phyloP scores from a whole-genome alignment of 495 filamentous ascomycete genomes.

The Neurospora africana region DNA sequence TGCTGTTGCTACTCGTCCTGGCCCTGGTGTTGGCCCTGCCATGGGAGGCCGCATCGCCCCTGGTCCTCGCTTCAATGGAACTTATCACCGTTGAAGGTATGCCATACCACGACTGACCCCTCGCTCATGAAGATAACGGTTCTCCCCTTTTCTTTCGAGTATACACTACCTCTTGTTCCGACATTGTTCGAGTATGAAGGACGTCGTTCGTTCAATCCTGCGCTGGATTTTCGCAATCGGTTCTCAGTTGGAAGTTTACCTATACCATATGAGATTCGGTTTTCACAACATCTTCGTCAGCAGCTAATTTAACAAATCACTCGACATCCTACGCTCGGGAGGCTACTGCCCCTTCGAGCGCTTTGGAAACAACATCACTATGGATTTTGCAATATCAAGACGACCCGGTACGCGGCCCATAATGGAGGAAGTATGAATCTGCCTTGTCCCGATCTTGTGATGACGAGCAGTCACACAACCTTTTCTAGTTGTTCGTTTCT shows the following conservation, averaged over 20 bases:
- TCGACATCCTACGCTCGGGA: slow-evolving; percentile 47
- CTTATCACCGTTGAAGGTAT: slow-evolving; percentile 33
- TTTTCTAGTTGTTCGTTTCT: slow-evolving; percentile 7
- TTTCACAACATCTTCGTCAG: slow-evolving; percentile 43
- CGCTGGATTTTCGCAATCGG: slow-evolving; percentile 19
- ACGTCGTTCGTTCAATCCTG: slow-evolving; percentile 16
- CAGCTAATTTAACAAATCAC: slow-evolving; percentile 44
- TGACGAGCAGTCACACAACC: slow-evolving; percentile 15
- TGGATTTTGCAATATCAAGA: slow-evolving; percentile 43
- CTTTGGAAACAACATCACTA: slow-evolving; percentile 53
- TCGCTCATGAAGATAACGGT: slow-evolving; percentile 8
- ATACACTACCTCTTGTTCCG: slow-evolving; percentile 11
- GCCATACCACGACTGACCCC: background rate
- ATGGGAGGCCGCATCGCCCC: slow-evolving; percentile 47
- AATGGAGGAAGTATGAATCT: slow-evolving; percentile 12
- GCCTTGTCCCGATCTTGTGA: slow-evolving; percentile 23
- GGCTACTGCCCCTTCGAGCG: slow-evolving; percentile 41
- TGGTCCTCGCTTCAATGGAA: slow-evolving; percentile 37
- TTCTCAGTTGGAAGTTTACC: slow-evolving; percentile 21
- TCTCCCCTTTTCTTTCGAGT: background rate
- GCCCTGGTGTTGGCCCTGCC: slow-evolving; percentile 58
- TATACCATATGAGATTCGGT: slow-evolving; percentile 25
- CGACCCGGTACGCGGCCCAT: slow-evolving; percentile 13
- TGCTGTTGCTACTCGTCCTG: slow-evolving; percentile 70
- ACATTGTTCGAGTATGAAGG: slow-evolving; percentile 5